These are phyloP conservation scores for Diutina sp. DNA, from an alignment of 1,139 yeast genomes.

Conservation along the genomic window DNA sequence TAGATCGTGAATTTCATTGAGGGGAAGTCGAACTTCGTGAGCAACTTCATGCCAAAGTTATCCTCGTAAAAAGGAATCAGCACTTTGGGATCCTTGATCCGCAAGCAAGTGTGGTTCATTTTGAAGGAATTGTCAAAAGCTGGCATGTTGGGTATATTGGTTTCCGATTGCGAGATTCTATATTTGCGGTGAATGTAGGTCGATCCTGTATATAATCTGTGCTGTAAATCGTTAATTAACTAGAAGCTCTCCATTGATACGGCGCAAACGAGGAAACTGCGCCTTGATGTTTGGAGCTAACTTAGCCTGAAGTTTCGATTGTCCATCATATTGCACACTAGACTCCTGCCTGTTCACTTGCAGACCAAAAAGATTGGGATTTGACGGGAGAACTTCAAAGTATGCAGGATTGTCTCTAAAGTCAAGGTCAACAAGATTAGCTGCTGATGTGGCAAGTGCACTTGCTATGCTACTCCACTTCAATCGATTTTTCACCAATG, in stretches of 20 bases:
- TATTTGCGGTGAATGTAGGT: background rate
- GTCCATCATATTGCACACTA: background rate
- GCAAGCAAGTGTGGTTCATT: slow-evolving; percentile 64
- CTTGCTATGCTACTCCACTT: background rate
- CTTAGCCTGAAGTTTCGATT: background rate
- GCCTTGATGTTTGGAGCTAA: no score
- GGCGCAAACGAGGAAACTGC: background rate
- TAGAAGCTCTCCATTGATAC: background rate
- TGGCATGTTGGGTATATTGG: slow-evolving; percentile 15
- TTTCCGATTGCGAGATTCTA: background rate
- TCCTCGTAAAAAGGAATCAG: slow-evolving; percentile 64
- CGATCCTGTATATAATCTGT: background rate
- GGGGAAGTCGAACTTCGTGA: slow-evolving; percentile 40
- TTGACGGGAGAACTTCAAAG: background rate
- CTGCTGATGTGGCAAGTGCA: background rate
- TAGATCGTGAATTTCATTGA: slow-evolving; percentile 46
- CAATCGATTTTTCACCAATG: background rate
- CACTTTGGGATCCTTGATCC: slow-evolving; percentile 70
- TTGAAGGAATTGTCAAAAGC: slow-evolving; percentile 22
- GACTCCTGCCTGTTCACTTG: background rate
- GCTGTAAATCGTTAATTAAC: background rate
- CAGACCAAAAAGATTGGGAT: background rate
- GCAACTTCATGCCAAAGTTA: slow-evolving; percentile 60
- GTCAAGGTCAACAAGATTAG: background rate
- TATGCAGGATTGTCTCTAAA: background rate